phyloP scores from a whole-genome alignment of 2,329 filamentous ascomycete genomes.

The Penicillium sp. region DNA sequence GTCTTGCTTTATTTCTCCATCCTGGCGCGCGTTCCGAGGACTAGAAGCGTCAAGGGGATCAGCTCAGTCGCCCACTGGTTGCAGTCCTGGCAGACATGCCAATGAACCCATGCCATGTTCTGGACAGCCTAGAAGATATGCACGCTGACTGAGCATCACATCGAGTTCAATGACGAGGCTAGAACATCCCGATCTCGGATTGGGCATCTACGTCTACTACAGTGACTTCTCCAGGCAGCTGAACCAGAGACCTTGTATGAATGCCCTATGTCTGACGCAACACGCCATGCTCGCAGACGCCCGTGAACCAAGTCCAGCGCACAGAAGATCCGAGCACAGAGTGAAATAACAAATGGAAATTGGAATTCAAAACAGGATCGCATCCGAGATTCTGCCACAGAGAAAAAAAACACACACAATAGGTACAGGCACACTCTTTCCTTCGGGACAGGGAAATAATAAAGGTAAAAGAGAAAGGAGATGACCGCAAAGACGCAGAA shows the following conservation, averaged over 20 bases:
- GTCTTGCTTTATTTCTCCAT: background rate
- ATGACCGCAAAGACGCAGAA: constrained; percentile 18
- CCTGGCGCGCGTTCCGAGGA: background rate
- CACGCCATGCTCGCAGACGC: constrained; percentile 15
- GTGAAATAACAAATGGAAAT: constrained; percentile 24
- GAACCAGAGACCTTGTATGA: constrained; percentile 10
- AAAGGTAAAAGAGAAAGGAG: constrained; percentile 10
- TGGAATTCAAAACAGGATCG: constrained; percentile 28
- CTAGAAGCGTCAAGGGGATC: background rate
- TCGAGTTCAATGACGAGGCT: background rate
- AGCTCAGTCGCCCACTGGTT: too few species aligned
- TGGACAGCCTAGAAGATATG: background rate
- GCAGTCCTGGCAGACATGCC: too few species aligned
- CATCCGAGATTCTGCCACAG: constrained; percentile 18
- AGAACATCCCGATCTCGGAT: background rate
- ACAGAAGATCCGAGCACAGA: background rate
- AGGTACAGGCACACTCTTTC: constrained; percentile 25
- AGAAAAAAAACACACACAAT: constrained; percentile 13
- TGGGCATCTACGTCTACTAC: background rate
- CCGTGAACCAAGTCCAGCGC: background rate
- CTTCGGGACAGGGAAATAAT: constrained; percentile 7
- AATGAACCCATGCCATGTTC: too few species aligned
- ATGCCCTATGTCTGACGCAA: constrained; percentile 15
- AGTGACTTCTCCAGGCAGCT: background rate
- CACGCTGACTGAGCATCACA: background rate